These are phyloP conservation scores for Chytriomyces sp. DNA, from an alignment of 192 early-diverging fungal genomes.

Conservation along the genomic window DNA sequence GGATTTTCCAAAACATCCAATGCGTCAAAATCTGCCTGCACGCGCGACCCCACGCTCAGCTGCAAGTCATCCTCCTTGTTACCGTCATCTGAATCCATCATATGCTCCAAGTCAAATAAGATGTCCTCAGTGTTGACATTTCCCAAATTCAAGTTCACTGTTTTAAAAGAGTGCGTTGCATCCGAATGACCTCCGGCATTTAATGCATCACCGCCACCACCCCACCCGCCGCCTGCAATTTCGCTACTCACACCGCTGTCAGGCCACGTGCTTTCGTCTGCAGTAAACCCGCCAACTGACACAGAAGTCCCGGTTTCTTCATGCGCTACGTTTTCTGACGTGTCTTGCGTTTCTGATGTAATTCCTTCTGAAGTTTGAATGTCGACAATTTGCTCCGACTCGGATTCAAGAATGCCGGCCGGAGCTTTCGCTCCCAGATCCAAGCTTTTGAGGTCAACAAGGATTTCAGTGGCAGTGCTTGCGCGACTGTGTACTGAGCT, in stretches of 20 bases:
- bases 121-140: not conserved
- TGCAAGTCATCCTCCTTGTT: too few species aligned
- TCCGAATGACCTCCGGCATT: not conserved
- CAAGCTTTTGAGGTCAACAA: constrained; percentile 3
- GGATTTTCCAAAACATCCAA: constrained; percentile 24
- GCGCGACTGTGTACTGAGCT: not conserved
- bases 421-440: constrained; percentile 1
- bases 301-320: not conserved
- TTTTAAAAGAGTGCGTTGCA: not conserved
- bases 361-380: too few species aligned
- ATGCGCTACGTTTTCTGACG: not conserved
- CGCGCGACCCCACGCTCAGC: not conserved
- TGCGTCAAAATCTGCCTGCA: not conserved
- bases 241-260: not conserved
- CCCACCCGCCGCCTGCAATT: not conserved
- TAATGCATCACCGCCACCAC: not conserved
- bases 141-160: not conserved
- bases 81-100: not conserved
- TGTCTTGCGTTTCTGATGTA: not conserved
- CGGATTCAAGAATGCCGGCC: not conserved
- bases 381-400: too few species aligned
- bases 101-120: not conserved
- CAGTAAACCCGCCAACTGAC: not conserved
- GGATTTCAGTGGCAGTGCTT: not conserved
- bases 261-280: not conserved